Percentiles rank a stretch among this genome's conserved stretches.
Evolutionary conservation across 1,284 basidiomycete species (phyloP).

Genomic region (Fistulinella cinereoalba): DNA sequence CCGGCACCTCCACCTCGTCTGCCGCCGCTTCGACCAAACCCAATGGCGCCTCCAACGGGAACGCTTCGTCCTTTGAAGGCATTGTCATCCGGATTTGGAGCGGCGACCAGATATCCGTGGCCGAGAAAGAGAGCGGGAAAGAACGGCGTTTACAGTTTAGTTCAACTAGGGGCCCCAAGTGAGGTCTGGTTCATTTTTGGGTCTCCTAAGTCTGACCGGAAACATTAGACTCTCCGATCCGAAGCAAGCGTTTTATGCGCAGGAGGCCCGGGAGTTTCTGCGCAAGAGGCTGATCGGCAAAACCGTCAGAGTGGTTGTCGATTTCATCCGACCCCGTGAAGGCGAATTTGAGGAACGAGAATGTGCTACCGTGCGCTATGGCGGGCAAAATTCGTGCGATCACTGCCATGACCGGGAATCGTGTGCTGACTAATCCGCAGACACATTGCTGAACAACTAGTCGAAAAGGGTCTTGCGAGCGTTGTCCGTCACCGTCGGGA

Average conservation of each 20-base stretch:
- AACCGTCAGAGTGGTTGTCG: constrained; percentile 77
- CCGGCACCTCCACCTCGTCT: constrained; percentile 43
- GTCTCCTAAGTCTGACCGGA: constrained; percentile 7
- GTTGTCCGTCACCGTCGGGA: constrained; percentile 91
- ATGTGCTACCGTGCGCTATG: constrained; percentile 84
- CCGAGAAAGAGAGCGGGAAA: constrained; percentile 68
- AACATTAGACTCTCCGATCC: constrained; percentile 67
- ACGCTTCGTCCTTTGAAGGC: constrained; percentile 67
- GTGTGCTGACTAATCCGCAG: constrained; percentile 39
- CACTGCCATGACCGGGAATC: constrained; percentile 1
- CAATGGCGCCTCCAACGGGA: constrained; percentile 35
- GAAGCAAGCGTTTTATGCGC: constrained; percentile 85
- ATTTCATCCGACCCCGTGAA: constrained; percentile 90
- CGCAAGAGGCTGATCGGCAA: constrained; percentile 92
- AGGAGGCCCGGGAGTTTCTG: constrained; percentile 90
- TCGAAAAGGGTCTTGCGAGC: constrained; percentile 90
- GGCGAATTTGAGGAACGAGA: constrained; percentile 93
- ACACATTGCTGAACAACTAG: constrained; percentile 88
- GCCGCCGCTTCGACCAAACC: constrained; percentile 40
- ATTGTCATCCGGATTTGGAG: constrained; percentile 88
- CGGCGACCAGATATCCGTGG: constrained; percentile 85
- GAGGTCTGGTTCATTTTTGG: constrained; percentile 19
- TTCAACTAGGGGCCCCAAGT: constrained; percentile 87
- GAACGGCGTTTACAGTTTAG: constrained; percentile 88
- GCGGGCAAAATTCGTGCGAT: constrained; percentile 70